These are phyloP conservation scores for Pestalotiopsis sp. DNA, from an alignment of 2,329 filamentous ascomycete species.

Conservation along the genomic window DNA sequence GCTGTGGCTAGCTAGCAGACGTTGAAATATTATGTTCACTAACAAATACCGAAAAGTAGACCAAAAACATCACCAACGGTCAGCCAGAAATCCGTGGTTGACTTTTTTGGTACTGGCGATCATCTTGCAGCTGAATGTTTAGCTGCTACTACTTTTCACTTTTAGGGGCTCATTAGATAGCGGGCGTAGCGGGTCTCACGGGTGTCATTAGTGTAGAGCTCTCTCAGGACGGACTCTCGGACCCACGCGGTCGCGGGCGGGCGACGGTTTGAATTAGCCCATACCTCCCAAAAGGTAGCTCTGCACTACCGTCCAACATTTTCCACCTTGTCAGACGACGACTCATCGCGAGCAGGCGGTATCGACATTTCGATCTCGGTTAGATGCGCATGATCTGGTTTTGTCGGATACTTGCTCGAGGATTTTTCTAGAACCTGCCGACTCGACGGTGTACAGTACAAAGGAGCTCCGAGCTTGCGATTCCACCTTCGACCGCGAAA, in stretches of 20 bases:
- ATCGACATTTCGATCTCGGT: neutral
- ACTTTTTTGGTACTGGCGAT: neutral
- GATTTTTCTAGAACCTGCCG: too few species aligned
- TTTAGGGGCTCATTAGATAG: neutral
- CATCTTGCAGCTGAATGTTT: neutral
- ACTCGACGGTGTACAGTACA: too few species aligned
- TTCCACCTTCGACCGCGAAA: neutral
- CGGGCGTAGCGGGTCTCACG: neutral
- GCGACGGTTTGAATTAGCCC: neutral
- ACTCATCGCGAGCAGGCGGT: constrained; percentile 3
- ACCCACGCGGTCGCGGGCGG: neutral
- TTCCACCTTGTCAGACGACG: constrained; percentile 5
- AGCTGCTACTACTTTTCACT: neutral
- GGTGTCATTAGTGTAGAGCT: neutral
- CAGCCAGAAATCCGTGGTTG: neutral
- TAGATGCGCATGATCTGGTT: neutral
- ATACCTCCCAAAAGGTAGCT: neutral
- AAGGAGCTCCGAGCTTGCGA: neutral
- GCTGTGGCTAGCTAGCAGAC: neutral
- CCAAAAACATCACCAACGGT: neutral
- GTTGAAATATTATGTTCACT: neutral
- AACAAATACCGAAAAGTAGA: neutral
- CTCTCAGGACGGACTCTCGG: neutral
- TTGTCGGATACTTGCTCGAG: too few species aligned
- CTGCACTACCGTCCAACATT: constrained; percentile 6